Conservation (phyloP, 2,329 filamentous ascomycete genomes). For the Verticillium zaregamsianum region DNA sequence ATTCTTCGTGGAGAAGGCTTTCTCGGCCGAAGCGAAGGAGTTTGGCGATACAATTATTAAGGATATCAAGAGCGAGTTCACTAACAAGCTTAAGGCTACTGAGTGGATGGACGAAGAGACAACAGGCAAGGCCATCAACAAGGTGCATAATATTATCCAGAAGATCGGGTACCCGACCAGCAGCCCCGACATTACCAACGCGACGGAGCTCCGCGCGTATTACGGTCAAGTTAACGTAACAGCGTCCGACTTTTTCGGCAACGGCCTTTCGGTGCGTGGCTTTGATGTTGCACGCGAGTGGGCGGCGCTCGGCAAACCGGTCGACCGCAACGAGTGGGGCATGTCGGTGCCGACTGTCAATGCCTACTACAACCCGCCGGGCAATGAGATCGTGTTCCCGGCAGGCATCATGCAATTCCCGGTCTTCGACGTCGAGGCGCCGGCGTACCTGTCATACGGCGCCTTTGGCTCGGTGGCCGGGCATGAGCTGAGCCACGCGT, state of each 20-base stretch:
- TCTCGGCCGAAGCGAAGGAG: conserved; percentile 61
- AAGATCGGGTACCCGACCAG: conserved; percentile 65
- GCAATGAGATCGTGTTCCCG: conserved; percentile 67
- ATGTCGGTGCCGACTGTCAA: conserved; percentile 61
- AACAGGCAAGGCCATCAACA: conserved; percentile 55
- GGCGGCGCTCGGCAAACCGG: conserved; percentile 55
- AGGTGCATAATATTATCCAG: conserved; percentile 62
- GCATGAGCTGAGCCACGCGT: conserved; percentile 67
- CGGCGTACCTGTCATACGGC: conserved; percentile 64
- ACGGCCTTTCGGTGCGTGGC: conserved; percentile 45
- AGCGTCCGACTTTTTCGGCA: conserved; percentile 51
- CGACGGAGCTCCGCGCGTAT: conserved; percentile 49
- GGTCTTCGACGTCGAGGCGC: conserved; percentile 58
- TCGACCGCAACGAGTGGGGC: conserved; percentile 55
- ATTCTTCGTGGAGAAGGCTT: conserved; percentile 67
- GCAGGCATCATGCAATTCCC: conserved; percentile 68
- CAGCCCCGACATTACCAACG: conserved; percentile 58
- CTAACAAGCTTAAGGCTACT: conserved; percentile 51
- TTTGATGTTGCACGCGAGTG: conserved; percentile 47
- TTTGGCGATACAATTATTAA: conserved; percentile 67
- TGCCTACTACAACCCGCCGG: conserved; percentile 59
- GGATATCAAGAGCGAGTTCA: conserved; percentile 65
- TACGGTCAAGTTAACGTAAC: conserved; percentile 51
- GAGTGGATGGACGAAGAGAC: conserved; percentile 63
- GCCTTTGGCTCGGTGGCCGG: conserved; percentile 64